Conservation (phyloP, 2,329 filamentous ascomycete species). For the Ceratocystis albifundus region DNA sequence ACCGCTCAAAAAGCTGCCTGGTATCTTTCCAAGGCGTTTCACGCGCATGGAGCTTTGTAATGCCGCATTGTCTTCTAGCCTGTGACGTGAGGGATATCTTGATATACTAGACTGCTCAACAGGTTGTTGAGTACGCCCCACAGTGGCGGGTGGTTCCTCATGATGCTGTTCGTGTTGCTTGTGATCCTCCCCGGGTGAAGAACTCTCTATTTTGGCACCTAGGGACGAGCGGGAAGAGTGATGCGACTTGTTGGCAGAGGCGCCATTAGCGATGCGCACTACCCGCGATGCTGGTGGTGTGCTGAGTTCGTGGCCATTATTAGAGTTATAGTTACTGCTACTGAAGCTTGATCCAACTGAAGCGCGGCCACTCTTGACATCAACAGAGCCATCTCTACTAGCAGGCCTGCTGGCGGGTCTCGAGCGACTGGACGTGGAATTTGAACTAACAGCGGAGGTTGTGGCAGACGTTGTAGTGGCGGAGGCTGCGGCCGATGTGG, state of each 20-base stretch:
- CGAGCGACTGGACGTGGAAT: conserved; percentile 27
- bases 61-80: conserved; percentile 51
- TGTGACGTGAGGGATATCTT: conserved; percentile 39
- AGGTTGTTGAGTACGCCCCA: conserved; percentile 11
- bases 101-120: conserved; percentile 31
- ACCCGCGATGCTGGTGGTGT: conserved; percentile 43
- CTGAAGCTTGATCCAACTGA: conserved; percentile 21
- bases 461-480: conserved; percentile 16
- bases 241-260: conserved; percentile 33
- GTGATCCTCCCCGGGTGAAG: conserved; percentile 11
- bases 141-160: conserved; percentile 18
- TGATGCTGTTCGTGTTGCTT: neutral
- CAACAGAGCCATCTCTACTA: conserved; percentile 34
- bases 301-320: conserved; percentile 35
- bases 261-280: conserved; percentile 44
- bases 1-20: conserved; percentile 67
- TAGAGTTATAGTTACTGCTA: conserved; percentile 16
- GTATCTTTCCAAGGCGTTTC: conserved; percentile 62
- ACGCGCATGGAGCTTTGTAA: conserved; percentile 64
- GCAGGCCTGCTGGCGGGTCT: conserved; percentile 32
- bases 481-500: conserved; percentile 18
- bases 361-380: conserved; percentile 29
- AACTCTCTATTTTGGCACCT: conserved; percentile 27
- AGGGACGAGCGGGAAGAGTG: conserved; percentile 9
- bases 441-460: conserved; percentile 20